A percentile compares a stretch with the other conserved stretches of the same genome.
These are phyloP conservation scores for Fusarium irregulare DNA, from an alignment of 2,329 filamentous ascomycete genomes.

Conservation along the genomic window DNA sequence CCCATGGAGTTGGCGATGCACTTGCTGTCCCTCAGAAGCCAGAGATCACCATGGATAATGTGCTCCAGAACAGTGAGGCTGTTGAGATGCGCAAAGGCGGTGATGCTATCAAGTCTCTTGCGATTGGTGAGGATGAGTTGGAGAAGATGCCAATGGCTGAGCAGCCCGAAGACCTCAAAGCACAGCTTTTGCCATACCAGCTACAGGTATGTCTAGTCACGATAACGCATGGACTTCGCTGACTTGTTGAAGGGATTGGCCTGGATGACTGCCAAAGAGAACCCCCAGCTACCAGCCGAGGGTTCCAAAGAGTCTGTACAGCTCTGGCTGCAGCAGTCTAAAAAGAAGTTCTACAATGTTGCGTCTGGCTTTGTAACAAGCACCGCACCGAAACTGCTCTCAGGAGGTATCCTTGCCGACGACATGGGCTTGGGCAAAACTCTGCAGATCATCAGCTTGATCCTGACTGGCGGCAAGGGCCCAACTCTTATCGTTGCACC, in stretches of 20 bases:
- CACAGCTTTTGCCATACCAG: slow-evolving; percentile 82
- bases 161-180: slow-evolving; percentile 73
- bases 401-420: slow-evolving; percentile 85
- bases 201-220: slow-evolving; percentile 59
- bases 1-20: slow-evolving; percentile 50
- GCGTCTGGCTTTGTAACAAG: slow-evolving; percentile 68
- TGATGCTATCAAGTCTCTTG: slow-evolving; percentile 75
- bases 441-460: slow-evolving; percentile 83
- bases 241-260: slow-evolving; percentile 71
- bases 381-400: slow-evolving; percentile 71
- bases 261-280: slow-evolving; percentile 84
- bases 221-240: slow-evolving; percentile 21
- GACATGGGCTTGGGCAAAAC: slow-evolving; percentile 96
- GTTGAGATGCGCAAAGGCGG: slow-evolving; percentile 74
- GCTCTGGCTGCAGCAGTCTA: slow-evolving; percentile 74
- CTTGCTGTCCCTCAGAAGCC: slow-evolving; percentile 45
- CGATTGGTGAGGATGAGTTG: slow-evolving; percentile 76
- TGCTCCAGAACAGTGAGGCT: slow-evolving; percentile 73
- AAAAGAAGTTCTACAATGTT: slow-evolving; percentile 70
- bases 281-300: slow-evolving; percentile 69
- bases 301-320: slow-evolving; percentile 73
- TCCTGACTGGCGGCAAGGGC: slow-evolving; percentile 68
- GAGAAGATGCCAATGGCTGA: slow-evolving; percentile 77
- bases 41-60: slow-evolving; percentile 67
- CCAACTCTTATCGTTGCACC: slow-evolving; percentile 84